Conservation (phyloP, 129 eudicot genomes). For the Flaveria brownii region DNA sequence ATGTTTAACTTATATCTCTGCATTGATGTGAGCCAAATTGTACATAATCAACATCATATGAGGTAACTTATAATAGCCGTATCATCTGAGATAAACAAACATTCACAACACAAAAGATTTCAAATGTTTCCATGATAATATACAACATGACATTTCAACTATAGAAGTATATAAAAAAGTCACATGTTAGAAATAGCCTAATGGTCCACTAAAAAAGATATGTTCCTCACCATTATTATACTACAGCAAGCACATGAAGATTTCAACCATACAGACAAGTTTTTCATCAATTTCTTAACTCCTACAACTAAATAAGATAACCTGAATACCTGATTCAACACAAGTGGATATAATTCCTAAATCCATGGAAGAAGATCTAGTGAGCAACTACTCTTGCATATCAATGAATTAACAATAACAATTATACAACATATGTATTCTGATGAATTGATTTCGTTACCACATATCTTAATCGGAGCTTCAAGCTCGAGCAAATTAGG, state of each 20-base stretch:
- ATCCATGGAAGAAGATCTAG: too few relatives aligned
- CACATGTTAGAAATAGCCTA: not conserved
- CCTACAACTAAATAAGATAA: not conserved
- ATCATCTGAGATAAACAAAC: not conserved
- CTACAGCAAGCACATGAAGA: not conserved
- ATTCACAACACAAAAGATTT: not conserved
- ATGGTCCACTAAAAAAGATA: not conserved
- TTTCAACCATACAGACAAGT: not conserved
- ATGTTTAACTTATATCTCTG: not conserved
- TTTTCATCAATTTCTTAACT: not conserved
- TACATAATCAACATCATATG: not conserved
- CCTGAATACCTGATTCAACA: not conserved
- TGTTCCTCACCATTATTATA: not conserved
- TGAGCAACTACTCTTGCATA: too few relatives aligned
- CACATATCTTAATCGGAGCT: slow-evolving; percentile 85
- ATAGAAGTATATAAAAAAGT: too few relatives aligned
- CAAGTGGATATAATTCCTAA: too few relatives aligned
- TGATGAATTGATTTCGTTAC: slow-evolving; percentile 34
- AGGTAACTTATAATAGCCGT: not conserved
- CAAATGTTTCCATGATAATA: not conserved
- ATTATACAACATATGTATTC: not conserved
- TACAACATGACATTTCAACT: not conserved
- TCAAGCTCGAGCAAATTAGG: slow-evolving; percentile 82
- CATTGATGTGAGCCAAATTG: not conserved
- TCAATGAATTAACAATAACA: not conserved